Evolutionary conservation across 495 filamentous ascomycete genomes (phyloP).

Genomic region (Aspergillus heteromorphus): DNA sequence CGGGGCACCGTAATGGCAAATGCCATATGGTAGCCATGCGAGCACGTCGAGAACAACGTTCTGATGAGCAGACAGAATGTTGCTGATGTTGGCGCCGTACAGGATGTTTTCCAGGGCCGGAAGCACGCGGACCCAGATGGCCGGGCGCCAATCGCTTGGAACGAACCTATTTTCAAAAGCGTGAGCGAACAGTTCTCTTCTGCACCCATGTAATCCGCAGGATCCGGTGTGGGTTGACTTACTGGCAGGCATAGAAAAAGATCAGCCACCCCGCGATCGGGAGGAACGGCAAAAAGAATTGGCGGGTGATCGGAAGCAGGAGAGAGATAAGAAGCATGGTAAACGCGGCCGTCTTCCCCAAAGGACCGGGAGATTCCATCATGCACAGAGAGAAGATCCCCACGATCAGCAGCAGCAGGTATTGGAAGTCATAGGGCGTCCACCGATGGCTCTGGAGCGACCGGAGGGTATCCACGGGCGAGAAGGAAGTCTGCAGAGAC

Average conservation of each 20-base stretch:
- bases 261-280: constrained; percentile 79
- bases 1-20: constrained; percentile 81
- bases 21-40: constrained; percentile 89
- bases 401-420: constrained; percentile 65
- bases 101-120: constrained; percentile 96
- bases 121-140: constrained; percentile 90
- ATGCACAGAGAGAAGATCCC: constrained; percentile 78
- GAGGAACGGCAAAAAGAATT: constrained; percentile 85
- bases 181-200: constrained; percentile 17
- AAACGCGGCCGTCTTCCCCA: constrained; percentile 64
- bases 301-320: constrained; percentile 77
- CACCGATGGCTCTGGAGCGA: constrained; percentile 71
- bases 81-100: constrained; percentile 92
- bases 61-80: constrained; percentile 85
- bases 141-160: constrained; percentile 74
- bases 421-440: constrained; percentile 83
- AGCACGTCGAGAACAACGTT: constrained; percentile 75
- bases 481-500: constrained; percentile 75
- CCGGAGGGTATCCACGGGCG: constrained; percentile 64
- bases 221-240: constrained; percentile 35
- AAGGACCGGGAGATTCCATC: constrained; percentile 64
- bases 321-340: constrained; percentile 64
- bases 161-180: constrained; percentile 58
- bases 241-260: constrained; percentile 88
- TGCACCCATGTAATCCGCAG: neutral